Evolutionary conservation across 2,329 filamentous ascomycete species (phyloP), one percentile per base, ranked within the genome.

Genomic region (Aspergillus ibericus): DNA sequence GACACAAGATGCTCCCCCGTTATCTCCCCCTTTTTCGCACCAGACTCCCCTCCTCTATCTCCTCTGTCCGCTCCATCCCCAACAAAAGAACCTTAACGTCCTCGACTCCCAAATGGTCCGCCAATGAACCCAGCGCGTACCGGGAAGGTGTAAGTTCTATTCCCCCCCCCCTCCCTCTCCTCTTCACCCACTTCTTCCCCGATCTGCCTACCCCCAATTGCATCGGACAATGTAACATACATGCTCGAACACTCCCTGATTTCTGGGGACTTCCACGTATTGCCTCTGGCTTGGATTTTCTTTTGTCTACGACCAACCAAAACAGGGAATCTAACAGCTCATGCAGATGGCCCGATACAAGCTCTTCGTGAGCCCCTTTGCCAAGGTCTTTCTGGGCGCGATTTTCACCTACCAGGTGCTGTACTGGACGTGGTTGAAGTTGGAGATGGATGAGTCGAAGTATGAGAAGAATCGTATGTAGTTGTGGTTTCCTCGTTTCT

Each of bases 361-460:
- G 38, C 60, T 68, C 38, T 78, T 80, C 58, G 71, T 68, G 5
- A 69, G 77, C 34, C 78, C 80, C 9, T 76, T 81, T 52, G 73
- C 74, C 60, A 82, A 82, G 62, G 77, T 80, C 59, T 79, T 82
- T 55, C 72, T 81, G 3, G 76, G 78, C 7, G 77, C 78, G 4
- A 75, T 81, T 35, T 76, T 81, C 64, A 78, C 76, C 15, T 81
- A 81, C 63, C 80, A 82, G 61, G 70, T 80, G 42, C 69, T 79
- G 18, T 80, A 81, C 62, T 80, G 77, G 76, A 66, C 69, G 29
- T 82, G 80, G 80, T 55, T 78, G 66, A 80, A 77, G 59, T 65
- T 81, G 12, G 79, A 81, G 66, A 78, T 75, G 54, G 77, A 80
- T 57, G 78, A 80, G 59, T 68, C 70, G 6, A 79, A 76, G 62